A percentile compares a stretch with the other conserved stretches of the same genome.
phyloP scores from a whole-genome alignment of 805 yeast species.

The Nakazawaea anatomiae region DNA sequence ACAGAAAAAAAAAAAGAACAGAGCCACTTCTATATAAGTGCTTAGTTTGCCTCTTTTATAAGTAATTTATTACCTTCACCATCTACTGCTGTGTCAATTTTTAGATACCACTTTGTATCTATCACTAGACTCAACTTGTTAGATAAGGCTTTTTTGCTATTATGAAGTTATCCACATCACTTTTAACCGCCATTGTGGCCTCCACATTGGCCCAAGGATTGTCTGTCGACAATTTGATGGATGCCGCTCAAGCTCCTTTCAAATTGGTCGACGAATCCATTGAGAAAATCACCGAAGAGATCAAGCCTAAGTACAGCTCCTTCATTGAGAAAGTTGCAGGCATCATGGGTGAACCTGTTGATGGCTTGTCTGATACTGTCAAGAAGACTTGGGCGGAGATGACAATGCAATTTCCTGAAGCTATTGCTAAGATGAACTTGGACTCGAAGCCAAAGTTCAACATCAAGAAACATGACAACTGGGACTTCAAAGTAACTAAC shows the following conservation, averaged over 20 bases:
- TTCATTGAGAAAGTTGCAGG: constrained; percentile 34
- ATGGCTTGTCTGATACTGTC: constrained; percentile 41
- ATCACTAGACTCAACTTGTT: not conserved
- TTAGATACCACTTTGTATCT: not conserved
- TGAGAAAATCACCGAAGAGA: not conserved
- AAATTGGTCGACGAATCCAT: not conserved
- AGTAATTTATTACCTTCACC: not conserved
- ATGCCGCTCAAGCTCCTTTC: constrained; percentile 3
- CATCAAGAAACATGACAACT: constrained; percentile 24
- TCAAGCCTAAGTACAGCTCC: not conserved
- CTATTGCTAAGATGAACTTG: constrained; percentile 42
- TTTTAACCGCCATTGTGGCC: constrained; percentile 8
- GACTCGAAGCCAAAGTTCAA: constrained; percentile 43
- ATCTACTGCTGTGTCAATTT: not conserved
- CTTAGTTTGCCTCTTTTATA: too few relatives aligned
- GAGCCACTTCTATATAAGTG: constrained; percentile 5
- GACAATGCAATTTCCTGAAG: constrained; percentile 54
- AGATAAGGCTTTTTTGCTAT: too few relatives aligned
- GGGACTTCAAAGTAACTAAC: constrained; percentile 30
- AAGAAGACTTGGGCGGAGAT: constrained; percentile 58
- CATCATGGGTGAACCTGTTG: constrained; percentile 45
- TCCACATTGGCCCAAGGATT: constrained; percentile 5
- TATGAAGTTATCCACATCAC: constrained; percentile 10
- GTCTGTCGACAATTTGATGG: constrained; percentile 7
- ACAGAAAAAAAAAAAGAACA: not conserved